A percentile compares a stretch with the other conserved stretches of the same genome.
Evolutionary conservation across 2,329 filamentous ascomycete species (phyloP).

Genomic region (Nemania sp.): DNA sequence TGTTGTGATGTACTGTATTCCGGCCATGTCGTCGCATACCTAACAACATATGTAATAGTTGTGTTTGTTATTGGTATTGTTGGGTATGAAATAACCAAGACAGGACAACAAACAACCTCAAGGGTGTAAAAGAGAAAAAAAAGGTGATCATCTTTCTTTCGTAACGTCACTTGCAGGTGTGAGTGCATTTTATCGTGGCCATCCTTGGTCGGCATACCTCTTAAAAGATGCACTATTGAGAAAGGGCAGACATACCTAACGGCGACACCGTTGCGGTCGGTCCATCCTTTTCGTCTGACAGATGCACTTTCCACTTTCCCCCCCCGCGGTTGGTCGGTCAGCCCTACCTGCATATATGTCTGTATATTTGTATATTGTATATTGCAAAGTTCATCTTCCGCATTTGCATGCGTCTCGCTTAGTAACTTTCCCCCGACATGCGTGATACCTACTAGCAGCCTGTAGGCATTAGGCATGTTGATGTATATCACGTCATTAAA

Average conservation of each 20-base stretch:
- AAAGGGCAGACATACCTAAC: slow-evolving; percentile 18
- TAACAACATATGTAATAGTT: neutral
- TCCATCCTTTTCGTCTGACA: neutral
- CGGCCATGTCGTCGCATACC: no score
- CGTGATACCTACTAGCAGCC: slow-evolving; percentile 3
- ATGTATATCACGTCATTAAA: slow-evolving; percentile 6
- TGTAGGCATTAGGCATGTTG: neutral
- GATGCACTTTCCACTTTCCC: neutral
- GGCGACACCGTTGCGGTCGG: slow-evolving; percentile 15
- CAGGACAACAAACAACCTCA: no score
- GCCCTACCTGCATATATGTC: slow-evolving; percentile 8
- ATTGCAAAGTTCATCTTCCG: slow-evolving; percentile 9
- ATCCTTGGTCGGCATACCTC: slow-evolving; percentile 6
- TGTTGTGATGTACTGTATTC: neutral
- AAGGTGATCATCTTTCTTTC: neutral
- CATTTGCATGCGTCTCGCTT: slow-evolving; percentile 20
- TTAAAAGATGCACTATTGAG: slow-evolving; percentile 8
- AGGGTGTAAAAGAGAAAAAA: neutral
- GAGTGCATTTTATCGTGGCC: slow-evolving; percentile 18
- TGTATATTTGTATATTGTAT: slow-evolving; percentile 3
- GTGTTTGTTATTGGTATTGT: slow-evolving; percentile 1
- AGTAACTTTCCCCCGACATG: slow-evolving; percentile 7
- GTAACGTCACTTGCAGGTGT: slow-evolving; percentile 8
- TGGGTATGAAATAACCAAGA: slow-evolving; percentile 16
- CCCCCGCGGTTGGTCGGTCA: slow-evolving; percentile 11